phyloP scores from a whole-genome alignment of 495 filamentous ascomycete genomes.

The Tetracladium marchalianum region DNA sequence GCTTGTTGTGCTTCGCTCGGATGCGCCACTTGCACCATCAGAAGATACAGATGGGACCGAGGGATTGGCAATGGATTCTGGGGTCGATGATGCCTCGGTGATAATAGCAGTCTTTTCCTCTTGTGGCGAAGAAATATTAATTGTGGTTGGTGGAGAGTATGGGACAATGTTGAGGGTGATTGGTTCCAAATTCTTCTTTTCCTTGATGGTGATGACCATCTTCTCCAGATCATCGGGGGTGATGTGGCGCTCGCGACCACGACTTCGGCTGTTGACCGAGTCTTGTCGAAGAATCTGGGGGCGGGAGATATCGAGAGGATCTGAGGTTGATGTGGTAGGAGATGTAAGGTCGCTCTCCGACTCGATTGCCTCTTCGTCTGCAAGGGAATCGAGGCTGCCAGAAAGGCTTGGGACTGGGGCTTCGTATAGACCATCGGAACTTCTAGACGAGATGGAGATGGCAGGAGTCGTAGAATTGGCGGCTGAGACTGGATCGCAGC shows the following conservation, averaged over 20 bases:
- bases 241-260: slow-evolving; percentile 80
- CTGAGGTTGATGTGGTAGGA: slow-evolving; percentile 20
- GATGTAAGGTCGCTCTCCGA: slow-evolving; percentile 44
- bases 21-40: slow-evolving; percentile 15
- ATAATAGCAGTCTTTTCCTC: neutral
- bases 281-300: slow-evolving; percentile 47
- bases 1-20: slow-evolving; percentile 51
- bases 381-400: slow-evolving; percentile 78
- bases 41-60: slow-evolving; percentile 4
- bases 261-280: slow-evolving; percentile 48
- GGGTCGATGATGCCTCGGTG: neutral
- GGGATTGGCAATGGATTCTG: slow-evolving; percentile 1
- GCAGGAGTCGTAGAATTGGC: slow-evolving; percentile 32
- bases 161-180: slow-evolving; percentile 12
- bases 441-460: slow-evolving; percentile 28
- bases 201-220: slow-evolving; percentile 82
- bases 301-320: slow-evolving; percentile 44
- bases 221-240: slow-evolving; percentile 79
- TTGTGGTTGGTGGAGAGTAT: slow-evolving; percentile 10
- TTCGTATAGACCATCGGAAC: slow-evolving; percentile 32
- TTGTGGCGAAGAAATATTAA: neutral
- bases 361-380: slow-evolving; percentile 63
- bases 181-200: slow-evolving; percentile 57
- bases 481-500: slow-evolving; percentile 52
- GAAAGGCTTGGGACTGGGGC: slow-evolving; percentile 75